Conservation (phyloP, 2,329 filamentous ascomycete genomes). For the Talaromyces sp. region DNA sequence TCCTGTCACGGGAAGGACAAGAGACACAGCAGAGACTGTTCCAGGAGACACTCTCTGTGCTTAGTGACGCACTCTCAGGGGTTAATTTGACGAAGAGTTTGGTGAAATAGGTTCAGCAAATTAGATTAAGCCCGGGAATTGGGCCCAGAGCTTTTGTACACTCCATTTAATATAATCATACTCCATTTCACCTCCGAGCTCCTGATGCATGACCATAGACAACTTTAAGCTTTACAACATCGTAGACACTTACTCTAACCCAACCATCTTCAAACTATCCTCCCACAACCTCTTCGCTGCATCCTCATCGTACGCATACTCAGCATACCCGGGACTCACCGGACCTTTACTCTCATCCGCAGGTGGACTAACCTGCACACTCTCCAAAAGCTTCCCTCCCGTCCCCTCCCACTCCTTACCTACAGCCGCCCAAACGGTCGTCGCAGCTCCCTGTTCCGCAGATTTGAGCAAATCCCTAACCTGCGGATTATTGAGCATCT, state of each 20-base stretch:
- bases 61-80: background rate
- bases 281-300: slow-evolving; percentile 5
- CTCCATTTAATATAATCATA: no score
- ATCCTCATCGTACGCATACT: slow-evolving; percentile 18
- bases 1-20: background rate
- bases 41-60: background rate
- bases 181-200: no score
- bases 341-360: slow-evolving; percentile 14
- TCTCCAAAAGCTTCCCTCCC: slow-evolving; percentile 33
- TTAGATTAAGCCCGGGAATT: no score
- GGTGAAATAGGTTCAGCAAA: background rate
- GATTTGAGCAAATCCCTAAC: background rate
- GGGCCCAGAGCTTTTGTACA: no score
- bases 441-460: slow-evolving; percentile 23
- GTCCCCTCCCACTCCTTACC: slow-evolving; percentile 26
- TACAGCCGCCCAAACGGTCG: slow-evolving; percentile 35
- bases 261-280: slow-evolving; percentile 10
- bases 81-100: background rate
- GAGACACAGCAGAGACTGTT: background rate
- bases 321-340: slow-evolving; percentile 16
- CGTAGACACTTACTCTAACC: background rate
- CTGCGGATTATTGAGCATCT: background rate
- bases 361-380: slow-evolving; percentile 22
- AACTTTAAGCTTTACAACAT: no score
- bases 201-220: no score